These are phyloP conservation scores for Benincasa hispida DNA, from an alignment of 306 rosid species.

Conservation along the genomic window DNA sequence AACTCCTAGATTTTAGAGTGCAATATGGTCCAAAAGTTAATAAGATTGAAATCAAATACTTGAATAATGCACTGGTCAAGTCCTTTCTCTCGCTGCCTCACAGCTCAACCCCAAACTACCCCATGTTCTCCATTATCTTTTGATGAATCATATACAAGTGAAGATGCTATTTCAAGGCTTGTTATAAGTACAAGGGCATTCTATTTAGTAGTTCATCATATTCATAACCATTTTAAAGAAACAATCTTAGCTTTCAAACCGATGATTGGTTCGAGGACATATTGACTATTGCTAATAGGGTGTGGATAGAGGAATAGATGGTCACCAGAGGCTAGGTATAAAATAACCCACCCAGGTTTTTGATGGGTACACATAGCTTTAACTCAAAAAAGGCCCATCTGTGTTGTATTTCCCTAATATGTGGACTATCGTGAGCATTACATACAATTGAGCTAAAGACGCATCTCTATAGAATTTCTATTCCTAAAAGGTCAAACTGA, in stretches of 20 bases:
- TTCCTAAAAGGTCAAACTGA: not conserved
- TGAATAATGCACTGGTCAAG: not conserved
- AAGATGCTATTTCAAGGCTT: not conserved
- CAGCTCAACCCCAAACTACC: not conserved
- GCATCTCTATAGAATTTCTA: not conserved
- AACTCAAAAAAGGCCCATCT: not conserved
- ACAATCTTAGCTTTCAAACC: not conserved
- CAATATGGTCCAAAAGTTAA: not conserved
- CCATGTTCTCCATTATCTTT: not conserved
- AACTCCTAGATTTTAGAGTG: not conserved
- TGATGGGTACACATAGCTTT: constrained; percentile 3
- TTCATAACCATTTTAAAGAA: not conserved
- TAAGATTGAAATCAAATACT: not conserved
- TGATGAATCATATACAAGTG: not conserved
- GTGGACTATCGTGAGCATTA: not conserved
- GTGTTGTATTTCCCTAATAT: not conserved
- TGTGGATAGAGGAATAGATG: not conserved
- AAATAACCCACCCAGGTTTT: not conserved
- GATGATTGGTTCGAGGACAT: constrained; percentile 4
- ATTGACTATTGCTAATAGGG: not conserved
- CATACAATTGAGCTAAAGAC: not conserved
- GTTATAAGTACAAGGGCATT: not conserved
- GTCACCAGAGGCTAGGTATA: not conserved
- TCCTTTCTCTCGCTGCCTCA: not conserved
- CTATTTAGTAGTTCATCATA: not conserved